Evolutionary conservation across 306 rosid genomes (phyloP), one percentile per base, ranked within the genome.

Genomic region (Citrullus amarus): DNA sequence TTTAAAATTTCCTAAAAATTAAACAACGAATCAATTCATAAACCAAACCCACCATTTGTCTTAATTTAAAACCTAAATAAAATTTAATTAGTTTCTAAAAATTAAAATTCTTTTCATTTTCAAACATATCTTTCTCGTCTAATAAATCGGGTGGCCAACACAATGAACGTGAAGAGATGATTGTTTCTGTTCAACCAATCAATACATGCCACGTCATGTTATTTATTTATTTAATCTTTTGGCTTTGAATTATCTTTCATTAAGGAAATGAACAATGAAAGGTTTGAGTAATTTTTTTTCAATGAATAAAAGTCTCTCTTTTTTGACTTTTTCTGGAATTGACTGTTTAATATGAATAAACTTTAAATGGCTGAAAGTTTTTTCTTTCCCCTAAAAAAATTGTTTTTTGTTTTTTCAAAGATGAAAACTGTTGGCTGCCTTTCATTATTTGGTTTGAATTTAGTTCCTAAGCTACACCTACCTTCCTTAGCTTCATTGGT

Each of bases 161-260:
- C 25, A 28, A 14, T 53, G 78, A 74, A 74, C 78, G 78, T 74
- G 78, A 50, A 16, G n/a, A 38, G 78, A 74, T 53, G 78, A 74
- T 74, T 28, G 59, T 30, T 54, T 9, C 9, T 50, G 50, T 54
- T 50, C 34, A 34, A 12, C 78, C 32, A 74, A 74, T 54, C 48
- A 36, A 6, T 25, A 9, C 32, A 32, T 73, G 60, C 46, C 77
- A 73, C 15, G 30, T 73, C 77, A 73, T 14, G 20, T 50, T 25
- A 2, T 72, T 72, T 30, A 28, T 50, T 72, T 72, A 2, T 50
- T 72, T 14, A 48, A 15, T 6, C 58, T n/a, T 71, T 71, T 71
- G 41, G 44, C 13, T 71, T 71, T 46, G 17, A 46, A 46, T 71
- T 46, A 10, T 71, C 76, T 71, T 71, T 28, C 36, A 15, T 68